A percentile compares a stretch with the other conserved stretches of the same genome.
Evolutionary conservation across 2,329 filamentous ascomycete genomes (phyloP).

Genomic region (Colletotrichum trifolii): DNA sequence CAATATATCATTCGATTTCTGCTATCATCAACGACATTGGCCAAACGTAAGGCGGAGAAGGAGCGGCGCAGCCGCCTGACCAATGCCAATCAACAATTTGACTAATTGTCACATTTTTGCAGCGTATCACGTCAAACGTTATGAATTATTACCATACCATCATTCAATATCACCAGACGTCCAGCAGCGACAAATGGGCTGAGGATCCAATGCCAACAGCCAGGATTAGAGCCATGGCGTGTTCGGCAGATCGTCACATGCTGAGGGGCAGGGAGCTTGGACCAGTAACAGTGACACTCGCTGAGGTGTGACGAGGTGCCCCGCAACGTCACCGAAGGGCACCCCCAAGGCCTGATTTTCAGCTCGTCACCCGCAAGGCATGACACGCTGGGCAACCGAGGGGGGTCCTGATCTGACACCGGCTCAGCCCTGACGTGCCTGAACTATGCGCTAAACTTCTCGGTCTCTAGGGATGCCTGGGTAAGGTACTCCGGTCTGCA

Average conservation of each 20-base stretch:
- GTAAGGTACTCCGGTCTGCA: background rate
- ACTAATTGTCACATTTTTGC: background rate
- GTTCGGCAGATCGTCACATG: conserved; percentile 13
- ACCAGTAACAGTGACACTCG: conserved; percentile 29
- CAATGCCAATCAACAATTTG: background rate
- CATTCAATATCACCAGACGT: no score
- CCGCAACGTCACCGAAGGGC: no score
- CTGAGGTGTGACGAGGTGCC: conserved; percentile 3
- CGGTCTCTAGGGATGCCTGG: no score
- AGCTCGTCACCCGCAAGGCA: conserved; percentile 8
- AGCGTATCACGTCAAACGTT: background rate
- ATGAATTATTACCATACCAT: no score
- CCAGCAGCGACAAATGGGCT: background rate
- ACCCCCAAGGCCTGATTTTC: no score
- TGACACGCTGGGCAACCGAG: conserved; percentile 19
- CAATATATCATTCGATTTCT: conserved; percentile 18
- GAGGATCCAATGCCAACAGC: background rate
- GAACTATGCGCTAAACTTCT: no score
- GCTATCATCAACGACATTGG: background rate
- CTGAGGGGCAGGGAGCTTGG: conserved; percentile 30
- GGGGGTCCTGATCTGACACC: conserved; percentile 24
- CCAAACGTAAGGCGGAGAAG: background rate
- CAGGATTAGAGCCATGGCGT: background rate
- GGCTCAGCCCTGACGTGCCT: background rate
- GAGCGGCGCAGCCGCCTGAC: background rate